Conservation (phyloP, 106 monocot genomes). For the Apostasia ramifera region DNA sequence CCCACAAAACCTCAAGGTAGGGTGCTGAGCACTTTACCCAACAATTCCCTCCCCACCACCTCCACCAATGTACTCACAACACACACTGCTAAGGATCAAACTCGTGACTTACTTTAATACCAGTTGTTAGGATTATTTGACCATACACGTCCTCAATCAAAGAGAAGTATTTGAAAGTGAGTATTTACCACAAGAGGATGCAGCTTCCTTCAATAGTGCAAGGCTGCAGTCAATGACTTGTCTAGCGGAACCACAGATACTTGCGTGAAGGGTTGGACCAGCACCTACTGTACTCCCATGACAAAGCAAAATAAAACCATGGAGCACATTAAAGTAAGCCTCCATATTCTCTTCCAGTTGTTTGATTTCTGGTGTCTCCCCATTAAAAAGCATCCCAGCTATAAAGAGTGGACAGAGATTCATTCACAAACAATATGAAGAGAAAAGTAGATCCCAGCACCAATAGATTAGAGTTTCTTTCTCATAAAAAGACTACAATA, state of each 20-base stretch:
- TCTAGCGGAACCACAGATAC: slow-evolving; percentile 45
- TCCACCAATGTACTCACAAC: neutral
- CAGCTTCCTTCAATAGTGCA: slow-evolving; percentile 53
- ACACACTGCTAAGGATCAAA: too few species aligned
- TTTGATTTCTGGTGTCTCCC: slow-evolving; percentile 46
- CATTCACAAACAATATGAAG: neutral
- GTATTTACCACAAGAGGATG: slow-evolving; percentile 58
- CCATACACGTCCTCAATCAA: neutral
- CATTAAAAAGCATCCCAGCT: slow-evolving; percentile 92
- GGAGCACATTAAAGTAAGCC: slow-evolving; percentile 65
- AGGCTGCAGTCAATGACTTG: slow-evolving; percentile 64
- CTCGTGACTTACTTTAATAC: too few species aligned
- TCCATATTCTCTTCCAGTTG: slow-evolving; percentile 65
- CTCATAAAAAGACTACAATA: neutral
- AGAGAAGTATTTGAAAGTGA: neutral
- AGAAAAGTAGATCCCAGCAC: neutral
- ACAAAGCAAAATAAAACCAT: slow-evolving; percentile 78
- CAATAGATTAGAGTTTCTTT: neutral
- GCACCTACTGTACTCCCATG: slow-evolving; percentile 68
- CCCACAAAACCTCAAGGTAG: too few species aligned
- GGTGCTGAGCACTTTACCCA: too few species aligned
- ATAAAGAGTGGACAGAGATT: slow-evolving; percentile 5
- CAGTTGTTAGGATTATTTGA: neutral
- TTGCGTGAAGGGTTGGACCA: slow-evolving; percentile 62
- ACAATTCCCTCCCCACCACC: too few species aligned